Conservation (phyloP, 306 rosid species). For the Prosopis cineraria region DNA sequence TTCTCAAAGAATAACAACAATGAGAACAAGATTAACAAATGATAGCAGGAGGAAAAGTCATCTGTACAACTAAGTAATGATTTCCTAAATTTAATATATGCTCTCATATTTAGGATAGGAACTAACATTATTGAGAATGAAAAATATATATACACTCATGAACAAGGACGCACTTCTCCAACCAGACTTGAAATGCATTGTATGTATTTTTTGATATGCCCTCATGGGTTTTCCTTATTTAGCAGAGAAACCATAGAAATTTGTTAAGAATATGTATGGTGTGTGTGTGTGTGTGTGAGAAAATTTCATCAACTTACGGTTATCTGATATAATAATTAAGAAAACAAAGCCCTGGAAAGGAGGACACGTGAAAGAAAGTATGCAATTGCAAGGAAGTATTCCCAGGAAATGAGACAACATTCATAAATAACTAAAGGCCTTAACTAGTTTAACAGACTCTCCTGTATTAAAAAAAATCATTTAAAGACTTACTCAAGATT, state of each 20-base stretch:
- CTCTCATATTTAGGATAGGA: not conserved
- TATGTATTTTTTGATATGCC: not conserved
- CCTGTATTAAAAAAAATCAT: not conserved
- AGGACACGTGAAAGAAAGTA: not conserved
- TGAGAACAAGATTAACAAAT: slow-evolving; percentile 21
- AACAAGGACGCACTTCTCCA: slow-evolving; percentile 27
- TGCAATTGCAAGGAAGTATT: not conserved
- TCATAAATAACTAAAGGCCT: not conserved
- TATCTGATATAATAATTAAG: slow-evolving; percentile 9
- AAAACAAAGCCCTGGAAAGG: not conserved
- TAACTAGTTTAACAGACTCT: too few relatives aligned
- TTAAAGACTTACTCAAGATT: slow-evolving; percentile 50
- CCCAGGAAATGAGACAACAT: not conserved
- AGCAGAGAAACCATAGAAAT: slow-evolving; percentile 1
- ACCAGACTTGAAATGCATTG: slow-evolving; percentile 5
- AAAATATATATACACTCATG: slow-evolving; percentile 11
- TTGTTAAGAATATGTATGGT: not conserved
- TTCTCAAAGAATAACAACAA: slow-evolving; percentile 1
- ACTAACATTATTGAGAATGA: not conserved
- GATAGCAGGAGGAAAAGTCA: slow-evolving; percentile 13
- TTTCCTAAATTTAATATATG: slow-evolving; percentile 15
- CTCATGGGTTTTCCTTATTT: not conserved
- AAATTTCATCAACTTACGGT: not conserved
- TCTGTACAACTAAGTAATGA: slow-evolving; percentile 12
- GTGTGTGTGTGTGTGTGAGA: too few relatives aligned